Base-by-base conservation (phyloP, 805 yeast genomes). In the Yueomyces sinensis region DNA sequence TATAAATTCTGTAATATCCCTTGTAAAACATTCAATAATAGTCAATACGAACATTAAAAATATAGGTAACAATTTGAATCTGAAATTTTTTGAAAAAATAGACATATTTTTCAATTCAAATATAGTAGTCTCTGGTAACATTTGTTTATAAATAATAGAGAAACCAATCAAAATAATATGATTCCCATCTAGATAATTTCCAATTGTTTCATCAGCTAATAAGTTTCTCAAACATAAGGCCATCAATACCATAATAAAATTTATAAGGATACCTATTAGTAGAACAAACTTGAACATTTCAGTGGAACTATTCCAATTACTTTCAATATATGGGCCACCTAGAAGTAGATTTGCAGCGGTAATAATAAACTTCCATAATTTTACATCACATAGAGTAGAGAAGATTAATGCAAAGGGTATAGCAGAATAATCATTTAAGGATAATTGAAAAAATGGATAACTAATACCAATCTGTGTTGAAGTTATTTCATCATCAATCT, bases 41-140 rank as follows among this genome's bases (percentile, higher is more conserved):
- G 65, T 36, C 17, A 61, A 34, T 1, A 52, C 7, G 1, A 51
- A 30, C 27, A 64, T 45, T 1, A 61, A 32, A 3, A 67, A 40
- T 40, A 77, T 72, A 18, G 89, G 84, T 24, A 77, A 46, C 36
- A 76, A 75, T 50, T 77, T 76, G 34, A 76, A 66, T 45, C 86
- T 64, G 38, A 73, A 56, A 39, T 72, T 63, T 32, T 52, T 52
- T n/a, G 49, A 41, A 13, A 52, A 22, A 20, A 36, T 66, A 35
- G 35, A 58, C 40, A 29, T 72, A 70, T 37, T 65, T 57, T 56
- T 74, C 59, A 37, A 71, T 56, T 32, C 62, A 55, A 43, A 72
- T 50, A 42, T 74, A 59, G 56, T 76, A 72, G 55, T 49, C 45
- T 75, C 77, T 20, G 82, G 77, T 18, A 74, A 66, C 40, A 76